These are phyloP conservation scores for Apiotrichum gracile DNA, from an alignment of 1,284 basidiomycete species.

Conservation along the genomic window DNA sequence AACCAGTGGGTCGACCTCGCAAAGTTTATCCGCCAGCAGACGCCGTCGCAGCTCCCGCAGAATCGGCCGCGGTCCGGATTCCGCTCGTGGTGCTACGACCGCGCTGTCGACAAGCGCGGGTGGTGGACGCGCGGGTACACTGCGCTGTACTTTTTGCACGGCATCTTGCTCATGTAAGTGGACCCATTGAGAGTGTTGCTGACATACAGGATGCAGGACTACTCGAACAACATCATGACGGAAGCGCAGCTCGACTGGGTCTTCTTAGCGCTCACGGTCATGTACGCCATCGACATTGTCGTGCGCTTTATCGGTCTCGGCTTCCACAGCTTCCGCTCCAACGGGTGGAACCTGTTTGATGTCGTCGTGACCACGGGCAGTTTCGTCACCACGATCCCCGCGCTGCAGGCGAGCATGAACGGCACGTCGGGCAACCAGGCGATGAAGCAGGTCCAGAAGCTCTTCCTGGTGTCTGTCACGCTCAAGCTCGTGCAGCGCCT, in stretches of 20 bases:
- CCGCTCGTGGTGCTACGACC: constrained; percentile 84
- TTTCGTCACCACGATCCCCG: constrained; percentile 74
- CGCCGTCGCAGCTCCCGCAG: constrained; percentile 60
- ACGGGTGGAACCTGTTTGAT: constrained; percentile 93
- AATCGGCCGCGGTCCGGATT: constrained; percentile 42
- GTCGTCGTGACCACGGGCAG: constrained; percentile 74
- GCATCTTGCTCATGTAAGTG: constrained; percentile 74
- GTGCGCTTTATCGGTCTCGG: constrained; percentile 80
- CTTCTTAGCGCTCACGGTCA: constrained; percentile 66
- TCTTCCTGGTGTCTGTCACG: constrained; percentile 87
- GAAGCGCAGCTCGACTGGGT: constrained; percentile 68
- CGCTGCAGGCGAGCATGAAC: constrained; percentile 52
- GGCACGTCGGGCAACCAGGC: constrained; percentile 25
- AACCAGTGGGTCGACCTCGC: constrained; percentile 92
- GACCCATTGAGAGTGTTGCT: constrained; percentile 1
- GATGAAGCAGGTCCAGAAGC: constrained; percentile 72
- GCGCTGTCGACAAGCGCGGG: constrained; percentile 84
- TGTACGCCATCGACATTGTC: constrained; percentile 73
- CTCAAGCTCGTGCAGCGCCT: constrained; percentile 92
- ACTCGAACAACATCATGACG: constrained; percentile 54
- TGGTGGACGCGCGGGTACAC: constrained; percentile 89
- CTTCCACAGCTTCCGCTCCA: constrained; percentile 72
- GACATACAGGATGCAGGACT: constrained; percentile 68
- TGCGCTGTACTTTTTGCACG: constrained; percentile 73
- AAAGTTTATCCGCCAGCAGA: constrained; percentile 79